Base-by-base conservation (phyloP, 768 basidiomycete genomes). In the Mycena pura region DNA sequence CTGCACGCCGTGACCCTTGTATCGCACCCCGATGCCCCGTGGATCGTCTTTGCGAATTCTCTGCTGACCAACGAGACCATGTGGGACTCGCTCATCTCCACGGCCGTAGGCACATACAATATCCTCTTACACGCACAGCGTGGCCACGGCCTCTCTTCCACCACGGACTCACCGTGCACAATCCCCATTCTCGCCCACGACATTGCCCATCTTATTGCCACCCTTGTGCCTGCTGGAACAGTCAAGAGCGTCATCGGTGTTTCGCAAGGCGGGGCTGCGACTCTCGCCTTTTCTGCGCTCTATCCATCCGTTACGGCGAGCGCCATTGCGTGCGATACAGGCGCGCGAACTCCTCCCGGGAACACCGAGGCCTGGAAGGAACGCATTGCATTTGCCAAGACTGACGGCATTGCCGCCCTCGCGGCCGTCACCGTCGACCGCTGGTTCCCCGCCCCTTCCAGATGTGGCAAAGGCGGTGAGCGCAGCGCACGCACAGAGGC, bases 31-130 rank as follows among this genome's bases (percentile, higher is more conserved):
- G 68, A 71, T n/a, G 78, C 80, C 1, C 80, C 81, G 6, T 86
- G 83, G 83, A 60, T 86, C 25, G 81, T 82, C 1, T 79, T 84
- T 46, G 73, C 80, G 38, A 84, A 86, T 58, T 81, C 82, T 11
- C 76, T 86, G 2, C 69, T 83, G 6, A 86, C 84, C 5, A 73
- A 81, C 60, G 73, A 73, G 61, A 69, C 71, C 8, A 80, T 86
- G 79, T 86, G 84, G 84, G 73, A 70, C 43, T 75, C 74, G 55
- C 62, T 82, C 43, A 64, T 83, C 25, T 79, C 84, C 0, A 69
- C 72, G 62, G 72, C 83, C 38, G 68, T 83, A 65, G 41, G 57
- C 64, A 70, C 70, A 11, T 82, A 76, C 70, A 86, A 86, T 68
- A 68, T 86, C 19, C 70, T 86, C 11, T 64, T 84, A 2, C 80